Conservation (phyloP, 345 rosid genomes). For the Moricandia arvensis region DNA sequence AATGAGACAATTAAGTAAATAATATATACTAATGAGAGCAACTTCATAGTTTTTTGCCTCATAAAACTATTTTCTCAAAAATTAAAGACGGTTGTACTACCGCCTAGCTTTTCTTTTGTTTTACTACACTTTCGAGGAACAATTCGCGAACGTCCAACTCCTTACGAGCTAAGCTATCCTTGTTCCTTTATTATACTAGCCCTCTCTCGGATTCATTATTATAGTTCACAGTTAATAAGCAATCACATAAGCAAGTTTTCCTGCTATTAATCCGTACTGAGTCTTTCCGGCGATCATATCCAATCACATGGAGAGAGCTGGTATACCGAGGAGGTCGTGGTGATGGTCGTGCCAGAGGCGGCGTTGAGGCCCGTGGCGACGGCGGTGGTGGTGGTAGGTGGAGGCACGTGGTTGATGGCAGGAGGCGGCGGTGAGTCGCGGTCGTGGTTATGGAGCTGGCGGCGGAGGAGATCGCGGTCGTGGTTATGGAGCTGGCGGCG, state of each 20-base stretch:
- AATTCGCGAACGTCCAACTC: too few species aligned
- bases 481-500: neutral
- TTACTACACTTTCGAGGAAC: too few species aligned
- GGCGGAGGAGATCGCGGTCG: constrained; percentile 20
- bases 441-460: constrained; percentile 31
- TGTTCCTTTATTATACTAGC: neutral
- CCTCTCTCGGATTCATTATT: neutral
- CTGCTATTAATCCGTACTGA: neutral
- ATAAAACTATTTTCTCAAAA: too few species aligned
- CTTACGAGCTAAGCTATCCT: neutral
- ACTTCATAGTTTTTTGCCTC: too few species aligned
- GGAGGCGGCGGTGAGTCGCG: neutral
- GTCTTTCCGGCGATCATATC: constrained; percentile 32
- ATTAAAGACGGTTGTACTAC: too few species aligned
- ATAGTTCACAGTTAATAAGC: neutral
- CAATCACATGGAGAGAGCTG: constrained; percentile 51
- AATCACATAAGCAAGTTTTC: neutral
- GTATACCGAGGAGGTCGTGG: constrained; percentile 23
- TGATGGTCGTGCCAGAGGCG: constrained; percentile 18
- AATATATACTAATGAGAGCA: too few species aligned
- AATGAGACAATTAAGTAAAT: too few species aligned
- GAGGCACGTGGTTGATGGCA: neutral
- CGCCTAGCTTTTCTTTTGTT: too few species aligned
- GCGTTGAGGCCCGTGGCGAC: constrained; percentile 16
- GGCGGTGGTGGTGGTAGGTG: neutral